Evolutionary conservation across 441 rosid species (phyloP).

Genomic region (Erodium trifolium): DNA sequence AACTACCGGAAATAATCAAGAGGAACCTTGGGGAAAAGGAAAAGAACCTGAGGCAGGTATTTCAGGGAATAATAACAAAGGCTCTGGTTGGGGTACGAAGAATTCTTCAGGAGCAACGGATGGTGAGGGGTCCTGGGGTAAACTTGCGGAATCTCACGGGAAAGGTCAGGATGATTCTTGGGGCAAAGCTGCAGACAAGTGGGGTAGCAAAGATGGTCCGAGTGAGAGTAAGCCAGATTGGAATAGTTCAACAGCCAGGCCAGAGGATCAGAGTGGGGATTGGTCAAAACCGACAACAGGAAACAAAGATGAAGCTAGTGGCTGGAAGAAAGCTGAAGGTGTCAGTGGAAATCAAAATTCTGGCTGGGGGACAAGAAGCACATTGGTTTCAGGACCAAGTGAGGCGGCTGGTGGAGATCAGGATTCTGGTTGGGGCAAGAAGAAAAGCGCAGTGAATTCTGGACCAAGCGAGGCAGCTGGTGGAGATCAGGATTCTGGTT

Average conservation of each 20-base stretch:
- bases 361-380: constrained; percentile 10
- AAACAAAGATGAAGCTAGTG: constrained; percentile 20
- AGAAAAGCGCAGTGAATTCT: too few species aligned
- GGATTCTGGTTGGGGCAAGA: neutral
- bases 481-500: neutral
- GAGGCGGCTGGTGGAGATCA: neutral
- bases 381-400: too few species aligned
- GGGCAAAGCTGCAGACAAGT: constrained; percentile 32
- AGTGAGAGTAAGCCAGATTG: constrained; percentile 14
- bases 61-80: constrained; percentile 16
- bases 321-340: constrained; percentile 25
- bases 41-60: constrained; percentile 24
- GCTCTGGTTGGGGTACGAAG: neutral
- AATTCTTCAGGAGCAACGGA: neutral
- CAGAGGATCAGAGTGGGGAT: constrained; percentile 13
- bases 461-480: neutral
- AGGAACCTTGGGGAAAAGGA: constrained; percentile 25
- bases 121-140: constrained; percentile 2
- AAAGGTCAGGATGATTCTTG: constrained; percentile 30
- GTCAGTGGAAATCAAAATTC: constrained; percentile 14
- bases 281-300: constrained; percentile 22
- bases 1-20: constrained; percentile 14
- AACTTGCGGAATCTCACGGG: neutral
- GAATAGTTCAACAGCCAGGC: neutral
- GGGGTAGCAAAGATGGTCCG: constrained; percentile 18